A percentile compares a stretch with the other conserved stretches of the same genome.
These are phyloP conservation scores for Viridothelium virens DNA, from an alignment of 495 filamentous ascomycete genomes.

Conservation along the genomic window DNA sequence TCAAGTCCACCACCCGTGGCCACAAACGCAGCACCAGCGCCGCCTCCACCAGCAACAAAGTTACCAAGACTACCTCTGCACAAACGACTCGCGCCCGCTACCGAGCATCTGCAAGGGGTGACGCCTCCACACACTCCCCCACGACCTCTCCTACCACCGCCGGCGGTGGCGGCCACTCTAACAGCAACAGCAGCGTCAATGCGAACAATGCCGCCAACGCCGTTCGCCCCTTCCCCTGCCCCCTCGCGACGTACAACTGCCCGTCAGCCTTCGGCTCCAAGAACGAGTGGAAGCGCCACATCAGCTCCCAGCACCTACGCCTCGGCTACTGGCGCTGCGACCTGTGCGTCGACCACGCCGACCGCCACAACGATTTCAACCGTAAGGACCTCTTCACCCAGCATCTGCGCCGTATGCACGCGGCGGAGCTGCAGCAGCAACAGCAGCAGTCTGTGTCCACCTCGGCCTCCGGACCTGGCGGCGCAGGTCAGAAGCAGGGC, in stretches of 20 bases:
- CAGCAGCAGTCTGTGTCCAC: not conserved
- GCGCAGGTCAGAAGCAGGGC: conserved; percentile 22
- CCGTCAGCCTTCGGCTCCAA: conserved; percentile 78
- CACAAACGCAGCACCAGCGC: conserved; percentile 13
- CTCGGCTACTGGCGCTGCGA: conserved; percentile 76
- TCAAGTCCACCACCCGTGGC: not conserved
- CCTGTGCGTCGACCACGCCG: conserved; percentile 44
- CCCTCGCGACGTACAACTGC: conserved; percentile 78
- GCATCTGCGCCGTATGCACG: conserved; percentile 89
- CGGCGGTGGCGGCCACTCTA: not conserved
- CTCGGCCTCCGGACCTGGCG: conserved; percentile 34
- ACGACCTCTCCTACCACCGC: not conserved
- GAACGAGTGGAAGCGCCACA: conserved; percentile 96
- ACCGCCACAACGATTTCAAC: conserved; percentile 64
- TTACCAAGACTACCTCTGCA: conserved; percentile 12
- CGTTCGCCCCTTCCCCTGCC: conserved; percentile 65
- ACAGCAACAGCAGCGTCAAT: conserved; percentile 1
- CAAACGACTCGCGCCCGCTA: not conserved
- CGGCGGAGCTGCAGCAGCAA: conserved; percentile 17
- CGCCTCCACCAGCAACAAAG: conserved; percentile 9
- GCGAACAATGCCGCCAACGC: not conserved
- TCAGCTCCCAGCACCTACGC: conserved; percentile 71
- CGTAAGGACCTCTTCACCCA: conserved; percentile 91
- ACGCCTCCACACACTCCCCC: not conserved
- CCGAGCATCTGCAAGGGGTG: not conserved